Percentiles rank a stretch among this genome's conserved stretches.
These are phyloP conservation scores for Mucor lusitanicus DNA, from an alignment of 371 early-diverging fungal species.

Conservation along the genomic window DNA sequence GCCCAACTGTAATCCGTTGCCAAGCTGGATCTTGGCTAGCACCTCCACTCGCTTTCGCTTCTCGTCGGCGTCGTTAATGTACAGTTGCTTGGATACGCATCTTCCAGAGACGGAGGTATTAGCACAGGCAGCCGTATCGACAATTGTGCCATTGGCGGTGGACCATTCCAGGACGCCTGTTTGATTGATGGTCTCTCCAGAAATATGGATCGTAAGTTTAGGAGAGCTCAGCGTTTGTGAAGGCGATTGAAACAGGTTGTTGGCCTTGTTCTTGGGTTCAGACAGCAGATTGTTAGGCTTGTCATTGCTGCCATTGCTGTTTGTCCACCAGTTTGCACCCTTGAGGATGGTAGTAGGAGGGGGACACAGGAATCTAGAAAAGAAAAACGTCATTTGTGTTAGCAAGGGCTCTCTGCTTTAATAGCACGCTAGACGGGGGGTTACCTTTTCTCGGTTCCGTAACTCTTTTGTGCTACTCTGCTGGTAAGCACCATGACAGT, in stretches of 20 bases:
- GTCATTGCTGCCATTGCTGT: conserved; percentile 5
- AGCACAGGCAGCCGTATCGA: conserved; percentile 32
- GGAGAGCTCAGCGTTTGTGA: conserved; percentile 26
- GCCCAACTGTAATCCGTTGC: conserved; percentile 65
- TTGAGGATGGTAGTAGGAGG: conserved; percentile 77
- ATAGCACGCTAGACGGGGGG: too few relatives aligned
- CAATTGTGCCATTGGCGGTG: conserved; percentile 26
- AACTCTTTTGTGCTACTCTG: conserved; percentile 80
- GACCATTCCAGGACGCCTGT: conserved; percentile 24
- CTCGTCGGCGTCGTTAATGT: conserved; percentile 84
- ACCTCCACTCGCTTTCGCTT: conserved; percentile 80
- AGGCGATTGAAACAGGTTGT: conserved; percentile 18
- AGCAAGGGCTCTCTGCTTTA: too few relatives aligned
- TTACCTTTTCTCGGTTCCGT: conserved; percentile 75
- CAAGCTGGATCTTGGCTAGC: conserved; percentile 72
- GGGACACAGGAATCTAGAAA: conserved; percentile 78
- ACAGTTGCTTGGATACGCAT: conserved; percentile 80
- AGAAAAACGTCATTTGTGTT: conserved; percentile 5
- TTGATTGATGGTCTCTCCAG: conserved; percentile 47
- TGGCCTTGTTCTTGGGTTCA: conserved; percentile 31
- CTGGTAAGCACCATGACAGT: conserved; percentile 69
- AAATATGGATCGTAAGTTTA: conserved; percentile 48
- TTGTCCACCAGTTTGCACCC: conserved; percentile 68
- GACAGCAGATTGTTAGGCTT: conserved; percentile 16
- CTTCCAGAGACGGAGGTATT: conserved; percentile 51